Percentiles rank a stretch among this genome's conserved stretches.
phyloP scores from a whole-genome alignment of 768 basidiomycete genomes.

The Rhodotorula toruloides region DNA sequence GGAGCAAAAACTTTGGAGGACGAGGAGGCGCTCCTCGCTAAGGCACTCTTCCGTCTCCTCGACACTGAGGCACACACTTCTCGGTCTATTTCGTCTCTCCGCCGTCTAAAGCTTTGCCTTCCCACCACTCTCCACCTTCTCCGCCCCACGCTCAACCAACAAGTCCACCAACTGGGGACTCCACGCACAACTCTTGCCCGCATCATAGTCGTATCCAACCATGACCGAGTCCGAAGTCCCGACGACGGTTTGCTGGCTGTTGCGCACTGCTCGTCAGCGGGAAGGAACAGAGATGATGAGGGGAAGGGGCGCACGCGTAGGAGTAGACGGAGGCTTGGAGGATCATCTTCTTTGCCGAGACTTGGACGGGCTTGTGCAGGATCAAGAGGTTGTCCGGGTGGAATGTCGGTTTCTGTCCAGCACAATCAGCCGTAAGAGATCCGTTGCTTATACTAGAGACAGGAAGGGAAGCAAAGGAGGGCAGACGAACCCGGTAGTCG shows the following conservation, averaged over 20 bases:
- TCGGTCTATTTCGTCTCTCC: too few relatives aligned
- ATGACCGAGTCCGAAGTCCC: constrained; percentile 4
- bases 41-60: too few relatives aligned
- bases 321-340: constrained; percentile 12
- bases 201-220: constrained; percentile 25
- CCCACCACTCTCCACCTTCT: background rate
- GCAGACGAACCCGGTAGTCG: constrained; percentile 25
- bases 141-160: constrained; percentile 4
- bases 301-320: constrained; percentile 1
- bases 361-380: constrained; percentile 4
- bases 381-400: constrained; percentile 26
- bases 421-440: background rate
- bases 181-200: constrained; percentile 9
- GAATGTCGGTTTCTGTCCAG: constrained; percentile 4
- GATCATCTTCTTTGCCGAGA: constrained; percentile 12
- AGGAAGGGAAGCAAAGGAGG: too few relatives aligned
- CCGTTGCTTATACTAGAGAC: too few relatives aligned
- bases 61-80: too few relatives aligned
- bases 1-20: too few relatives aligned
- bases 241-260: constrained; percentile 1
- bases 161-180: background rate
- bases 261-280: background rate
- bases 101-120: background rate
- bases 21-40: too few relatives aligned
- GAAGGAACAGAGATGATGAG: background rate